A percentile compares a stretch with the other conserved stretches of the same genome.
phyloP scores from a whole-genome alignment of 768 basidiomycete species.

The Pulveroboletus sp. region DNA sequence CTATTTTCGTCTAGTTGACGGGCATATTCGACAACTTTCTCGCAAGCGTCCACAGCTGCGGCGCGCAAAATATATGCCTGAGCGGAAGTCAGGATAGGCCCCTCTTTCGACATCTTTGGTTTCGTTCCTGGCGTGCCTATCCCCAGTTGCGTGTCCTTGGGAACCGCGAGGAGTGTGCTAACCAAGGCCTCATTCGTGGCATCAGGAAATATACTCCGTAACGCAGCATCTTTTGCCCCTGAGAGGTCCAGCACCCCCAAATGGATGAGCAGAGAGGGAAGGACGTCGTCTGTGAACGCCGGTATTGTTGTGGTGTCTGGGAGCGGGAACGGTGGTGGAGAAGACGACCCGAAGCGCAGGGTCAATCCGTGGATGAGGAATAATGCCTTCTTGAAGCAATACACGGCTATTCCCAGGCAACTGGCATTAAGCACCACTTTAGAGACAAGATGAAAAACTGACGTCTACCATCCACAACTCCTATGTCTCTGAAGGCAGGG shows the following conservation, averaged over 20 bases:
- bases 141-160: constrained; percentile 10
- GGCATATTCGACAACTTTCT: constrained; percentile 57
- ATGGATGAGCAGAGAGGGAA: constrained; percentile 78
- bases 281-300: constrained; percentile 75
- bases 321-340: constrained; percentile 54
- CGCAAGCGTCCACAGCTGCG: constrained; percentile 75
- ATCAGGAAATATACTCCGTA: constrained; percentile 47
- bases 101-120: constrained; percentile 34
- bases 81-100: constrained; percentile 50
- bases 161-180: constrained; percentile 36
- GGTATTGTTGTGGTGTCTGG: constrained; percentile 57
- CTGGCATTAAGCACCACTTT: neutral
- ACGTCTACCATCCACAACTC: constrained; percentile 60
- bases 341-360: constrained; percentile 57
- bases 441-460: constrained; percentile 15
- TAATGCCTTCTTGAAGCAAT: constrained; percentile 87
- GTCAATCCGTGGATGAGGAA: constrained; percentile 70
- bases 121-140: constrained; percentile 11
- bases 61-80: constrained; percentile 75
- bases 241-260: constrained; percentile 71
- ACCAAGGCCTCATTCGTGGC: constrained; percentile 39
- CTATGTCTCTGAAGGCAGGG: constrained; percentile 81
- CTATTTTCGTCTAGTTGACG: constrained; percentile 27
- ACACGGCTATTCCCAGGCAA: constrained; percentile 50
- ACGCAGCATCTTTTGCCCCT: constrained; percentile 32